Evolutionary conservation across 2,329 filamentous ascomycete species (phyloP).

Genomic region (Botrytis tulipae): DNA sequence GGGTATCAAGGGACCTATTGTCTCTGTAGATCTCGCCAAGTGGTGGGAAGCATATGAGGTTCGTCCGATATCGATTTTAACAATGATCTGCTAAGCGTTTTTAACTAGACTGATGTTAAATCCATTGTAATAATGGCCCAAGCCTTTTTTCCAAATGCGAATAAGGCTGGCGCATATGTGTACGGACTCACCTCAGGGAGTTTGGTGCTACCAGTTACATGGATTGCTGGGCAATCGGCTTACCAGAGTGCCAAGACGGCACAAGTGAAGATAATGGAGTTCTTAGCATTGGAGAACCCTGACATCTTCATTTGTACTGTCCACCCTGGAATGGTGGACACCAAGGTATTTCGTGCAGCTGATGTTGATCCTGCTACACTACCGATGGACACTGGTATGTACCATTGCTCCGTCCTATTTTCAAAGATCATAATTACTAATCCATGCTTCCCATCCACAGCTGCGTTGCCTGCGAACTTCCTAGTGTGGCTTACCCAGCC

Average conservation of each 20-base stretch:
- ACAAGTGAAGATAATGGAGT: conserved; percentile 3
- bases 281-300: neutral
- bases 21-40: neutral
- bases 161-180: neutral
- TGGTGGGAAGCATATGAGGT: neutral
- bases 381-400: neutral
- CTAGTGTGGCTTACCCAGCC: conserved; percentile 31
- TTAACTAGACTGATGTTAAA: neutral
- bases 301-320: neutral
- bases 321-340: conserved; percentile 5
- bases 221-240: neutral
- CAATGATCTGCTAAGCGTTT: neutral
- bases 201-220: neutral
- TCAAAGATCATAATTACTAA: too few relatives aligned
- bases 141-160: neutral
- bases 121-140: neutral
- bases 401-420: neutral
- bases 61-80: too few relatives aligned
- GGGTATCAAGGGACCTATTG: neutral
- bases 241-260: neutral
- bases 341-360: neutral
- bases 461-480: conserved; percentile 28
- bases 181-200: neutral
- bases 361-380: neutral
- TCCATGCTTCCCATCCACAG: neutral